These are phyloP conservation scores for Pichia scutulata DNA, from an alignment of 805 yeast species.

Conservation along the genomic window DNA sequence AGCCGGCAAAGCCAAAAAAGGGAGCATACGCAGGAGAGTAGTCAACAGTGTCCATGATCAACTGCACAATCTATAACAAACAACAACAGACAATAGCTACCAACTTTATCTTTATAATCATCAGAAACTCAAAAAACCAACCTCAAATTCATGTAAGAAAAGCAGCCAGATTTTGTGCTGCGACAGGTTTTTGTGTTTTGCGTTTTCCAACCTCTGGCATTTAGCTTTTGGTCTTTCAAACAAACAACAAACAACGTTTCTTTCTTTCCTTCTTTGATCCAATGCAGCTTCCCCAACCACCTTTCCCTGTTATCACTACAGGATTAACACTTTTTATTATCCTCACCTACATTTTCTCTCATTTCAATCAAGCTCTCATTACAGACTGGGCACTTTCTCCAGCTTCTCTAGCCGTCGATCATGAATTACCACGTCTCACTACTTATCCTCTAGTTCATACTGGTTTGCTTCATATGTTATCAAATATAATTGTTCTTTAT, in stretches of 20 bases:
- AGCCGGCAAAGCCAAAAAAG: conserved; percentile 98
- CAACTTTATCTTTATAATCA: neutral
- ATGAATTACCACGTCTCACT: conserved; percentile 49
- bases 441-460: conserved; percentile 67
- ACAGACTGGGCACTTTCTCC: conserved; percentile 47
- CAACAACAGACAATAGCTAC: neutral
- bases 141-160: neutral
- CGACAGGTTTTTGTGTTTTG: neutral
- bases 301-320: conserved; percentile 9
- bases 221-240: no score
- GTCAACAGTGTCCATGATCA: neutral
- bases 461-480: conserved; percentile 49
- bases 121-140: neutral
- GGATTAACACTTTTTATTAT: conserved; percentile 37
- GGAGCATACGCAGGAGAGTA: conserved; percentile 73
- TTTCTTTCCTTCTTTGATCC: neutral
- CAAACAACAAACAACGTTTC: no score
- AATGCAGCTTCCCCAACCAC: neutral
- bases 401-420: conserved; percentile 36
- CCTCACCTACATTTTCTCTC: conserved; percentile 34
- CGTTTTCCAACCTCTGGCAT: no score
- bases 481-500: conserved; percentile 50
- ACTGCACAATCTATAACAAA: neutral
- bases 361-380: conserved; percentile 21
- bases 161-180: neutral